Evolutionary conservation across 2,329 filamentous ascomycete species (phyloP), one percentile per base, ranked within the genome.

Genomic region (Lachnellula cervina): DNA sequence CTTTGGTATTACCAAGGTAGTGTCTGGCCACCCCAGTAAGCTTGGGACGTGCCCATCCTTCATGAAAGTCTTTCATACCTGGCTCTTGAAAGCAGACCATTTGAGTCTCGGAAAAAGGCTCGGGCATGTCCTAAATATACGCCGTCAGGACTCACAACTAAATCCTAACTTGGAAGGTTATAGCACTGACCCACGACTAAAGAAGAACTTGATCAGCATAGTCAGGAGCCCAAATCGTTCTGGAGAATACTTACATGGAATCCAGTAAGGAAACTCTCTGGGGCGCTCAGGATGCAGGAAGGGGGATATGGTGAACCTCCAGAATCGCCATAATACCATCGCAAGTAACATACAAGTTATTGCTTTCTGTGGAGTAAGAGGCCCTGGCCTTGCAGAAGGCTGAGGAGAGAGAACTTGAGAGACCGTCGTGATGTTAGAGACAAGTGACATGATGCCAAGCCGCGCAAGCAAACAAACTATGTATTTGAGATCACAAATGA

Each of bases 181-280:
- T n/a, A n/a, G n/a, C n/a, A n/a, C n/a, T n/a, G n/a, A 40, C 37
- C 37, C 16, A 40, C 14, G 2, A 40, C 37, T 40, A 40, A n/a
- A 4, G 5, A n/a, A 13, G 2, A 38, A 38, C n/a, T 38, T n/a
- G n/a, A n/a, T 38, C 4, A 38, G 35, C n/a, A 38, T 13, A 13
- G 35, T 6, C 35, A 14, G 5, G 35, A 28, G 6, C 7, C 25
- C 7, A n/a, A 38, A 13, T 13, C 5, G 17, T n/a, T 9, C 9
- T 21, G 19, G 25, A n/a, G 17, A 32, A 32, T 3, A 17, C 53
- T 28, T 51, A 55, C 53, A 17, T 51, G 53, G 53, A 8, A 55
- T 51, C 47, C 47, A 55, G n/a, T 55, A 55, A 14, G 53, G 53
- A 16, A 55, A 40, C 21, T 51, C 53, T 19, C 37, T 38, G 2